Conservation (phyloP, 805 yeast species). For the Saccharomyces kudriavzevii region DNA sequence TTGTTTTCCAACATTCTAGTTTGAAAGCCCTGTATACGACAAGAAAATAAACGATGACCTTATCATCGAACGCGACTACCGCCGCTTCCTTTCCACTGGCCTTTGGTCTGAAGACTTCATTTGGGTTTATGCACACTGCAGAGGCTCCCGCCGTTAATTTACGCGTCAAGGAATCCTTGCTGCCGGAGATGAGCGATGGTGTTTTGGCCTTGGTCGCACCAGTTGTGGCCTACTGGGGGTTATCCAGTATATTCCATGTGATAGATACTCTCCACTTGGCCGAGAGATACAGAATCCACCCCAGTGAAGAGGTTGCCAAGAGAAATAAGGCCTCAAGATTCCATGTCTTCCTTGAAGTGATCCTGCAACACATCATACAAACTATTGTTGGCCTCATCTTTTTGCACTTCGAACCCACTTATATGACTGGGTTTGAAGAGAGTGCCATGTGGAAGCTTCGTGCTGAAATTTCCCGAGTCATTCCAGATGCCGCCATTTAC, state of each 20-base stretch:
- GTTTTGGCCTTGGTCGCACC: conserved; percentile 67
- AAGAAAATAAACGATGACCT: neutral
- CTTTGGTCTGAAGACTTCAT: conserved; percentile 8
- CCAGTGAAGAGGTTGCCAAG: conserved; percentile 71
- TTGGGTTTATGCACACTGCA: conserved; percentile 17
- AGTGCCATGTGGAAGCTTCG: conserved; percentile 40
- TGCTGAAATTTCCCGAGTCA: conserved; percentile 21
- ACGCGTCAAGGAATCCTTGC: neutral
- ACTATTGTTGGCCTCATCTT: conserved; percentile 56
- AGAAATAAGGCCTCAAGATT: conserved; percentile 66
- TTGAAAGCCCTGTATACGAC: neutral
- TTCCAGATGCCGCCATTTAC: conserved; percentile 45
- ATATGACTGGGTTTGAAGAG: conserved; percentile 45
- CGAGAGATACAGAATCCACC: conserved; percentile 82
- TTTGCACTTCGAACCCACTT: conserved; percentile 47
- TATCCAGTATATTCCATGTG: conserved; percentile 64
- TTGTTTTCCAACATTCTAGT: neutral
- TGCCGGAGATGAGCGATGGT: conserved; percentile 50
- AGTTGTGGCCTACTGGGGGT: conserved; percentile 74
- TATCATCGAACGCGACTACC: neutral
- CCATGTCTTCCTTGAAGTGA: conserved; percentile 74
- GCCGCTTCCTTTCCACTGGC: neutral
- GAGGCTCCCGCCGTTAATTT: conserved; percentile 24
- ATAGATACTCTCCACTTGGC: conserved; percentile 69
- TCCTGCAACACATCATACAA: conserved; percentile 80